A percentile compares a stretch with the other conserved stretches of the same genome.
Conservation (phyloP, 768 basidiomycete species). For the Hydnum rufescens region DNA sequence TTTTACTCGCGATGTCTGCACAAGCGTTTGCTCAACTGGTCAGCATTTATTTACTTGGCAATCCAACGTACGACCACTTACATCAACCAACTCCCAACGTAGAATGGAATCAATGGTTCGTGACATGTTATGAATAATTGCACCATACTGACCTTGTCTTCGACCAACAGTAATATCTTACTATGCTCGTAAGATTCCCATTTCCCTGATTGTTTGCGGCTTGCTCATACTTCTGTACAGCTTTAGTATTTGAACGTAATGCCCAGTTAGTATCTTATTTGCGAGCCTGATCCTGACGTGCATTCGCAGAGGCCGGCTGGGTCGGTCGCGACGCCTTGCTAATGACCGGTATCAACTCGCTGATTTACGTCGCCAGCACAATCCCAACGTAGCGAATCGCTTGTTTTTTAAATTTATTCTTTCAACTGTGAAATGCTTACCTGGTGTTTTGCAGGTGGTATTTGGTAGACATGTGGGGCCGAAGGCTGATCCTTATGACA, state of each 20-base stretch:
- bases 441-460: slow-evolving; percentile 47
- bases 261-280: background rate
- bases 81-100: background rate
- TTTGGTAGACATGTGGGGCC: slow-evolving; percentile 79
- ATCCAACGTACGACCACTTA: background rate
- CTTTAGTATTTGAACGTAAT: slow-evolving; percentile 79
- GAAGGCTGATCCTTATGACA: slow-evolving; percentile 66
- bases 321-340: slow-evolving; percentile 80
- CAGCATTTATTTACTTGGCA: slow-evolving; percentile 17
- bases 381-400: slow-evolving; percentile 77
- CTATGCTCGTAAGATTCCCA: slow-evolving; percentile 54
- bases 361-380: slow-evolving; percentile 62
- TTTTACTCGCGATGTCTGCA: slow-evolving; percentile 84
- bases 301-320: slow-evolving; percentile 70
- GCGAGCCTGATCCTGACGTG: slow-evolving; percentile 2
- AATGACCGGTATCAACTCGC: slow-evolving; percentile 87
- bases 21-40: slow-evolving; percentile 92
- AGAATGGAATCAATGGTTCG: slow-evolving; percentile 91
- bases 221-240: slow-evolving; percentile 19
- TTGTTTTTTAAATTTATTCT: slow-evolving; percentile 16
- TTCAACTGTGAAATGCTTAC: slow-evolving; percentile 1
- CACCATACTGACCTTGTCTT: slow-evolving; percentile 2
- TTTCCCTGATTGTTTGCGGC: background rate
- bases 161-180: slow-evolving; percentile 64
- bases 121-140: too few species aligned